Evolutionary conservation across 1,139 yeast genomes (phyloP), one percentile per base, ranked within the genome.

Genomic region (Candida tetrigidarum): DNA sequence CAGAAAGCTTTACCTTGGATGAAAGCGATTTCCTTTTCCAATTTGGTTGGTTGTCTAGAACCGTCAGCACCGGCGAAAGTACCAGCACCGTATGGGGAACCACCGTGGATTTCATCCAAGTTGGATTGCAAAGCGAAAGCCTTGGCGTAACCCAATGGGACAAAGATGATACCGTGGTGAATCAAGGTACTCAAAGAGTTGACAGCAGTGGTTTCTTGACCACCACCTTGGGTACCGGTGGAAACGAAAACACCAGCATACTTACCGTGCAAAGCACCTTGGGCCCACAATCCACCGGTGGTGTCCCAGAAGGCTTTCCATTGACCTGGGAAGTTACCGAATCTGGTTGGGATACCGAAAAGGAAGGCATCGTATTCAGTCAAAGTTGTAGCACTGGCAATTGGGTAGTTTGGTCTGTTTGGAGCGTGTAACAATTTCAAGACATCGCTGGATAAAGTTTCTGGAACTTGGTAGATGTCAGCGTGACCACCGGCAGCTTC

Each of bases 141-240:
- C 56, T 78, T 68, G 56, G 81, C 83, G 74, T 83, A 87, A 61
- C 96, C 96, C 56, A 88, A 77, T 60, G 96, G 96, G 45, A 88
- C 84, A 63, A 62, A 88, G 55, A 84, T 80, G 63, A 87, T 76
- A 62, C 96, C 96, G 57, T 88, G 96, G 66, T 88, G 96, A 48
- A 81, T 78, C 55, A 86, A 74, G 34, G 82, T 78, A 14, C 93
- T 83, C 57, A 88, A 60, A 41, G 87, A 65, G 71, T 81, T 86
- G 53, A 80, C 69, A 45, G 75, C 76, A 38, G 96, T 86, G 46
- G 75, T 67, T 71, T 89, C 96, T 67, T 85, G 90, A 56, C 92
- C 92, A 66, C 95, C 95, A 63, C 93, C 93, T 58, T 83, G 84
- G 45, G 91, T 78, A 63, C 93, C 92, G 37, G 96, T 88, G 39